A percentile compares a stretch with the other conserved stretches of the same genome.
These are phyloP conservation scores for Fraxinus sp. DNA, from an alignment of 305 asterid genomes.

Conservation along the genomic window DNA sequence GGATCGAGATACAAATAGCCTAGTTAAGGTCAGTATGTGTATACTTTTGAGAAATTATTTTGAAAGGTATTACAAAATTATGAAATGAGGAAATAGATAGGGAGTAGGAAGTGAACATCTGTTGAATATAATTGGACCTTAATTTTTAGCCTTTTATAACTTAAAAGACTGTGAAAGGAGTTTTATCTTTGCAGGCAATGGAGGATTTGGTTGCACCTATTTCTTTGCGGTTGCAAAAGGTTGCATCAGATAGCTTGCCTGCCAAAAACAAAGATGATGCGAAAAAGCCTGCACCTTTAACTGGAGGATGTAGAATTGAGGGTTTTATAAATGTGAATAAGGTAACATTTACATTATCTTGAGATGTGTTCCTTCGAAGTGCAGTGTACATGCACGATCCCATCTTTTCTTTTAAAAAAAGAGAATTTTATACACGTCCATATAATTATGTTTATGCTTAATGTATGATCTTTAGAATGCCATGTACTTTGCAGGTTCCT, in stretches of 20 bases:
- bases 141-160: neutral
- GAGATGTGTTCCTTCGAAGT: neutral
- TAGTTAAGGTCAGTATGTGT: slow-evolving; percentile 62
- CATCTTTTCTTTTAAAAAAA: neutral
- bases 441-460: neutral
- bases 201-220: slow-evolving; percentile 78
- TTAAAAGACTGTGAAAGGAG: slow-evolving; percentile 2
- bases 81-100: slow-evolving; percentile 16
- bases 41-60: slow-evolving; percentile 16
- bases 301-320: slow-evolving; percentile 96
- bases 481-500: slow-evolving; percentile 64
- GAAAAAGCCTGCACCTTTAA: slow-evolving; percentile 78
- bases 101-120: neutral
- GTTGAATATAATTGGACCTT: neutral
- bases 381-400: neutral
- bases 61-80: slow-evolving; percentile 20
- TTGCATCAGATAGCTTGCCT: slow-evolving; percentile 45
- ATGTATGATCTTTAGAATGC: slow-evolving; percentile 22
- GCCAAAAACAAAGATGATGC: slow-evolving; percentile 36
- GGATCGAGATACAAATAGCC: slow-evolving; percentile 82
- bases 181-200: slow-evolving; percentile 67
- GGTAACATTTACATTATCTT: slow-evolving; percentile 36
- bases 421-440: neutral
- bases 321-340: slow-evolving; percentile 92
- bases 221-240: slow-evolving; percentile 46